Conservation (phyloP, 257 asterid genomes). For the Jacaranda copaia region DNA sequence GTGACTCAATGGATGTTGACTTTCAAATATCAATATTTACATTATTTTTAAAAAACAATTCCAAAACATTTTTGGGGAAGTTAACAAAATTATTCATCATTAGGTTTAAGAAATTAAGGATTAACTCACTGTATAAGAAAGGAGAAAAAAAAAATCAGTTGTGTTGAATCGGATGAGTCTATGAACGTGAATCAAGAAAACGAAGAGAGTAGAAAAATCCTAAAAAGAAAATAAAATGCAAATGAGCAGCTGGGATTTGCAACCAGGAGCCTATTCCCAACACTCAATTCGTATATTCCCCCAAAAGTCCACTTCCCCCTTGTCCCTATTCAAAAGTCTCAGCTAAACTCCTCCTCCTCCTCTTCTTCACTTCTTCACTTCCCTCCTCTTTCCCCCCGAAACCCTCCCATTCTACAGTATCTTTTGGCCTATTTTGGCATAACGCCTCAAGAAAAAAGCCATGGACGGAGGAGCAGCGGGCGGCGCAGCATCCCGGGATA, state of each 20-base stretch:
- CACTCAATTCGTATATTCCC: neutral
- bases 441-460: slow-evolving; percentile 15
- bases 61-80: too few relatives aligned
- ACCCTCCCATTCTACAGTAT: neutral
- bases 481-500: slow-evolving; percentile 11
- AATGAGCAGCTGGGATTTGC: neutral
- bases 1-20: too few relatives aligned
- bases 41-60: too few relatives aligned
- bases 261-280: neutral
- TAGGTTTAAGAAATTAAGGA: too few relatives aligned
- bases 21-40: too few relatives aligned
- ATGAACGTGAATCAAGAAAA: too few relatives aligned
- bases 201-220: neutral
- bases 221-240: neutral
- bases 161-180: neutral
- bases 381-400: neutral
- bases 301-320: slow-evolving; percentile 28
- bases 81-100: too few relatives aligned
- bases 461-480: slow-evolving; percentile 60
- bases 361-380: slow-evolving; percentile 19
- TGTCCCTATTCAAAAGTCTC: slow-evolving; percentile 24
- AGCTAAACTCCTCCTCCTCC: neutral
- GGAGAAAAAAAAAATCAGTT: neutral
- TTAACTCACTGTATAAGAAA: neutral
- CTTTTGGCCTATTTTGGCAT: neutral